Evolutionary conservation across 1,284 basidiomycete species (phyloP), one percentile per base, ranked within the genome.

Genomic region (Irpex lacteus): DNA sequence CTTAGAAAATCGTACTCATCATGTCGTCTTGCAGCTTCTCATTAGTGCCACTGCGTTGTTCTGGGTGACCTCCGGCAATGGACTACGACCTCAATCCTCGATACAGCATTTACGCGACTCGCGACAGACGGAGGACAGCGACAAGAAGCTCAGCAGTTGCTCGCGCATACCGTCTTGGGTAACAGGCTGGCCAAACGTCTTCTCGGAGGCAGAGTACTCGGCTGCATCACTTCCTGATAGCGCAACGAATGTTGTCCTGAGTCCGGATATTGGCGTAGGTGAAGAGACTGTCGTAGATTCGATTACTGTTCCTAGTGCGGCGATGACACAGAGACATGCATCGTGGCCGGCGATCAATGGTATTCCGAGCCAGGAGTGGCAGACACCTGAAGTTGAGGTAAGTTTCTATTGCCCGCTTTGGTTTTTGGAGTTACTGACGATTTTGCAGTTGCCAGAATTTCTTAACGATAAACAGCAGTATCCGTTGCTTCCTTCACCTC

Each of bases 41-140:
- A 57, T 73, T 52, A 72, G 71, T 63, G 70, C 72, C 15, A 47
- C 61, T 18, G 68, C 70, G 5, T 63, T 74, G 26, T 71, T 69
- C 63, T 74, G 72, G 73, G 71, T 72, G 5, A 73, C 73, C 3
- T 69, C 69, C 3, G 68, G 67, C 47, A 53, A 55, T n/a, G 59
- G 65, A 18, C 62, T 69, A 19, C 59, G 64, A 1, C 66, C 67
- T 18, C 11, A 13, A 4, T 11, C n/a, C 40, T 47, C 40, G n/a
- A 47, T 47, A 47, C 40, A 47, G n/a, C 40, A 47, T 47, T n/a
- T 47, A 15, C 40, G n/a, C 40, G 40, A 47, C n/a, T n/a, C 40
- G n/a, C 11, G 13, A n/a, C 11, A n/a, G 40, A 47, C n/a, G 11
- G 40, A 47, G n/a, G 40, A 47, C 40, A 11, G 11, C 9, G 40